Conservation (phyloP, 2,329 filamentous ascomycete genomes). For the Hirsutella thompsonii region DNA sequence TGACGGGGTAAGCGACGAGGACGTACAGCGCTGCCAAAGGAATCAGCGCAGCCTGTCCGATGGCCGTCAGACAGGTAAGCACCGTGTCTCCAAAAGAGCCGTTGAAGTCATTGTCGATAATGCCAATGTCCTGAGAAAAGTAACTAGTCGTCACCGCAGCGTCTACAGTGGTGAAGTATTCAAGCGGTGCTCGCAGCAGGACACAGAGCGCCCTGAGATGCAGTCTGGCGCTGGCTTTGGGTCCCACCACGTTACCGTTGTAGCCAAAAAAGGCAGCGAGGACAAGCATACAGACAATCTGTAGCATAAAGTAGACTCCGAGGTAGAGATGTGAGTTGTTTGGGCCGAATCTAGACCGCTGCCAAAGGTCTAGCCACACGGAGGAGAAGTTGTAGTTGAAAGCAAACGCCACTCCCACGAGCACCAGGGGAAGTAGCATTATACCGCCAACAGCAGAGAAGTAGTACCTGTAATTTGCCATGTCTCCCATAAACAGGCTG, state of each 20-base stretch:
- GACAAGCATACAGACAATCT: no score
- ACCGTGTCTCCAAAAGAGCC: not conserved
- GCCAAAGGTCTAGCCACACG: no score
- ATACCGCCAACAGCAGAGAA: no score
- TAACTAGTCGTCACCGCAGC: conserved; percentile 26
- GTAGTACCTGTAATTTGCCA: no score
- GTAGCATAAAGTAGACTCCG: no score
- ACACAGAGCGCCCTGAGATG: conserved; percentile 20
- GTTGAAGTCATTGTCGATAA: conserved; percentile 27
- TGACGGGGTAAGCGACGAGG: conserved; percentile 1
- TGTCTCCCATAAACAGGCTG: no score
- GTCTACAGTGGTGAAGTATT: conserved; percentile 28
- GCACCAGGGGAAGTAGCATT: no score
- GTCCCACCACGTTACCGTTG: conserved; percentile 8
- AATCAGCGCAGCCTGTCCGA: conserved; percentile 4
- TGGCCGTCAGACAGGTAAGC: not conserved
- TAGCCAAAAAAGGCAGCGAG: no score
- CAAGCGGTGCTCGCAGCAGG: conserved; percentile 23
- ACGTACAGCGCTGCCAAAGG: conserved; percentile 1
- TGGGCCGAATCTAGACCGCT: no score
- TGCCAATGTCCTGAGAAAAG: conserved; percentile 31
- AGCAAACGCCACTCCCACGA: no score
- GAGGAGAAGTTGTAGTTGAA: no score
- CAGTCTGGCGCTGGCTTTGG: conserved; percentile 15
- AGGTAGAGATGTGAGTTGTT: no score